A percentile compares a stretch with the other conserved stretches of the same genome.
Evolutionary conservation across 2,329 filamentous ascomycete species (phyloP).

Genomic region (Penicillium corylophilum): DNA sequence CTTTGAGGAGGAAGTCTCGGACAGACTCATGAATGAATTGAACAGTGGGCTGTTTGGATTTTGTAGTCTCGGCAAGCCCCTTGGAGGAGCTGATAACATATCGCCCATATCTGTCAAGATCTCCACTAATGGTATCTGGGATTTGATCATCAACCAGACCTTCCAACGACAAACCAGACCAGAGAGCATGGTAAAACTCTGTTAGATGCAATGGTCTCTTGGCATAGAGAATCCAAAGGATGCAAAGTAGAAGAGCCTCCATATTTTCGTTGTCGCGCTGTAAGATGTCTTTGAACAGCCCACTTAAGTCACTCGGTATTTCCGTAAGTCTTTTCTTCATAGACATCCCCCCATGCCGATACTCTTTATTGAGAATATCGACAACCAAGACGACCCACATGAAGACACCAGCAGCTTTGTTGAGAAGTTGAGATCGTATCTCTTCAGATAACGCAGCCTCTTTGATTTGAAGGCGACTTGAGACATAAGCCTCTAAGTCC

Average conservation of each 20-base stretch:
- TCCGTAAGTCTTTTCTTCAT: conserved; percentile 38
- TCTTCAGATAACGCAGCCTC: conserved; percentile 21
- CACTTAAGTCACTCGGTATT: conserved; percentile 43
- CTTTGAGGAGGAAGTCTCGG: conserved; percentile 33
- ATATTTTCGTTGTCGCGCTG: conserved; percentile 46
- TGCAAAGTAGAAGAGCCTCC: conserved; percentile 45
- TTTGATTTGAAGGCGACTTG: conserved; percentile 14
- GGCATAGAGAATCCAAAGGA: conserved; percentile 58
- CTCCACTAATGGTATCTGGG: conserved; percentile 3
- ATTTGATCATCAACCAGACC: conserved; percentile 1
- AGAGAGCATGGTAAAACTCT: conserved; percentile 35
- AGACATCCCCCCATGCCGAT: conserved; percentile 18
- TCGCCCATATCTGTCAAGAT: conserved; percentile 3
- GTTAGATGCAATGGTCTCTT: conserved; percentile 26
- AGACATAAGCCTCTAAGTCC: conserved; percentile 26
- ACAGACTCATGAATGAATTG: conserved; percentile 42
- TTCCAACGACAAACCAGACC: conserved; percentile 9
- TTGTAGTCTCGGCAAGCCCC: conserved; percentile 32
- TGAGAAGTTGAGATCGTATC: conserved; percentile 33
- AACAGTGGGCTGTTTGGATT: conserved; percentile 20
- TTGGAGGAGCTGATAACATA: conserved; percentile 30
- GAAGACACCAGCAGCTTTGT: conserved; percentile 46
- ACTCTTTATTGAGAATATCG: conserved; percentile 47
- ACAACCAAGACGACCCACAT: conserved; percentile 50
- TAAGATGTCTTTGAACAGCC: conserved; percentile 55